phyloP scores from a whole-genome alignment of 2,329 filamentous ascomycete species.

The Alternaria alternata region DNA sequence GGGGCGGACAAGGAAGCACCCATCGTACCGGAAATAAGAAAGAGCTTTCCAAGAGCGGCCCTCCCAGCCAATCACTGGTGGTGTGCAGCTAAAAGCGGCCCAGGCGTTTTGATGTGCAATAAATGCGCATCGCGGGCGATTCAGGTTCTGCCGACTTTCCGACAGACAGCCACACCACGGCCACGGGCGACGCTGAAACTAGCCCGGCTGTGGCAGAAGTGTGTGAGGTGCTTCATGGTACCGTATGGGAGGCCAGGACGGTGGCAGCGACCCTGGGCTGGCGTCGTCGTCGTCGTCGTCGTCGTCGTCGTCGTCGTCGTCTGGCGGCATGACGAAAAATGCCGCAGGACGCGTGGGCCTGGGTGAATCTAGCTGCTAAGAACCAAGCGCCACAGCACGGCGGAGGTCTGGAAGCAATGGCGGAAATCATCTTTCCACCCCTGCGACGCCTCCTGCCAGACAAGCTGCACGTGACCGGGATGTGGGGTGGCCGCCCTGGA shows the following conservation, averaged over 20 bases:
- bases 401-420: conserved; percentile 14
- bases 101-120: not conserved
- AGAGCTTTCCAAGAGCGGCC: conserved; percentile 21
- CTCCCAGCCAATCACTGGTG: conserved; percentile 31
- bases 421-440: conserved; percentile 14
- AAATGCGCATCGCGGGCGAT: conserved; percentile 8
- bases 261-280: not conserved
- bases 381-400: conserved; percentile 13
- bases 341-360: conserved; percentile 23
- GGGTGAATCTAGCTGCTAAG: not conserved
- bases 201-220: conserved; percentile 1
- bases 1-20: conserved; percentile 5
- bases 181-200: conserved; percentile 3
- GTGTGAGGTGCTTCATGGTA: not conserved
- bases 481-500: conserved; percentile 1
- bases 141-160: conserved; percentile 9
- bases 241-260: not conserved
- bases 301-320: not conserved
- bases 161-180: not conserved
- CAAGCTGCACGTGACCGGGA: conserved; percentile 18
- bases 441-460: not conserved
- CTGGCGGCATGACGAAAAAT: conserved; percentile 21
- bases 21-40: conserved; percentile 27
- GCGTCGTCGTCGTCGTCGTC: conserved; percentile 1
- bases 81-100: not conserved